Conservation (phyloP, 2,329 filamentous ascomycete species). For the Colletotrichum nymphaeae region DNA sequence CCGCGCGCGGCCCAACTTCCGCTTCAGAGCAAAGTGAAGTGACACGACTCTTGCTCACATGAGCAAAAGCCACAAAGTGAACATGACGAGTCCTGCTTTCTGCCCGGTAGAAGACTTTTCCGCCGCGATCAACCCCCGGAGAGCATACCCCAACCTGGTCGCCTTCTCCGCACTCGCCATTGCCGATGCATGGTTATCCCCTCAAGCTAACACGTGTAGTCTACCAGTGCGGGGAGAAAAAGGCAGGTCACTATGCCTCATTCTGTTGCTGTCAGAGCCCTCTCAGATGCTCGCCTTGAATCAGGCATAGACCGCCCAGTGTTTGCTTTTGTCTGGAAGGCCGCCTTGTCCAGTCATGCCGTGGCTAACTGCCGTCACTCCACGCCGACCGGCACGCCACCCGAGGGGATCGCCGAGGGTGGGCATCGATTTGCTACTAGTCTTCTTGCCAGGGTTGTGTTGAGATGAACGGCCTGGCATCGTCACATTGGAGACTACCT, state of each 20-base stretch:
- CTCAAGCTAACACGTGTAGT: conserved; percentile 8
- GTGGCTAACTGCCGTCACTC: conserved; percentile 24
- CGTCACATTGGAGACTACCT: not conserved
- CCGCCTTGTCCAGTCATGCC: conserved; percentile 1
- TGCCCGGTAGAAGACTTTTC: conserved; percentile 22
- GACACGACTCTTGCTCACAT: not conserved
- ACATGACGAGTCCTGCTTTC: not conserved
- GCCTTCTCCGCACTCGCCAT: conserved; percentile 31
- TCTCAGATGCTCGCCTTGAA: not conserved
- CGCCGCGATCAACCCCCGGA: not conserved
- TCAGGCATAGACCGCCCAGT: not conserved
- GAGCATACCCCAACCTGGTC: not conserved
- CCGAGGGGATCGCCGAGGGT: conserved; percentile 15
- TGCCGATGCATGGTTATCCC: conserved; percentile 31
- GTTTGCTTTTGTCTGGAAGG: not conserved
- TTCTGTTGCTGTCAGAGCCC: not conserved
- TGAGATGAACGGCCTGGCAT: conserved; percentile 12
- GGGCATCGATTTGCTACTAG: not conserved
- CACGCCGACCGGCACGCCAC: not conserved
- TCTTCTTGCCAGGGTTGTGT: not conserved
- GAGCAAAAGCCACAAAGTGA: not conserved
- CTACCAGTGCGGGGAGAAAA: not conserved
- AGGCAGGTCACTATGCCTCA: not conserved
- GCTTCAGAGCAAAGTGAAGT: not conserved
- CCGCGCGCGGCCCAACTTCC: not conserved